Percentiles rank a stretch among this genome's conserved stretches.
phyloP scores from a whole-genome alignment of 345 rosid genomes.

The Draba incana region DNA sequence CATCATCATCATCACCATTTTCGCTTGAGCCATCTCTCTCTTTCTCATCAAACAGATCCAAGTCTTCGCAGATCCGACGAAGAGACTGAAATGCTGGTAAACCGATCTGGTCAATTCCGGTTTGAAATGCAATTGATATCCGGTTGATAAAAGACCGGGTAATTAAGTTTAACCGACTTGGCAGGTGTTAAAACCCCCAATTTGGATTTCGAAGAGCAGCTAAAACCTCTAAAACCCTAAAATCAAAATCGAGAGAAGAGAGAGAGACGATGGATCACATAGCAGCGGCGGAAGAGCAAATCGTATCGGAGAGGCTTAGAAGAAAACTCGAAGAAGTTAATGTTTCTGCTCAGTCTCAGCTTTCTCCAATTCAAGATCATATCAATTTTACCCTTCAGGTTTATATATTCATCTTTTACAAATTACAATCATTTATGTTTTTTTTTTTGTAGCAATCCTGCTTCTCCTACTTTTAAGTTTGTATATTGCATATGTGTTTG shows the following conservation, averaged over 20 bases:
- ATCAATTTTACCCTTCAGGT: constrained; percentile 95
- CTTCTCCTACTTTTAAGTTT: neutral
- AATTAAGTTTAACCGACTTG: constrained; percentile 1
- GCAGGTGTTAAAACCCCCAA: neutral
- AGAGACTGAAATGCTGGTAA: neutral
- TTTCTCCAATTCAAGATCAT: constrained; percentile 78
- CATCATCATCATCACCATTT: constrained; percentile 10
- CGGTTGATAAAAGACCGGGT: constrained; percentile 3
- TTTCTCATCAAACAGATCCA: constrained; percentile 20
- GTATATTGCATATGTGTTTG: neutral
- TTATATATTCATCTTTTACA: neutral
- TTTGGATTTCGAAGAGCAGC: neutral
- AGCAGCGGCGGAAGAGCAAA: constrained; percentile 66
- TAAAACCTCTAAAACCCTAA: constrained; percentile 37
- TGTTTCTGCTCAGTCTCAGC: constrained; percentile 67
- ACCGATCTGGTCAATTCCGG: constrained; percentile 30
- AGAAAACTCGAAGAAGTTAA: constrained; percentile 69
- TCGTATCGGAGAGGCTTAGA: constrained; percentile 66
- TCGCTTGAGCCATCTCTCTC: constrained; percentile 35
- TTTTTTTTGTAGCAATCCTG: neutral
- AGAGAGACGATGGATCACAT: constrained; percentile 60
- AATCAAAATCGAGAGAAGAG: constrained; percentile 21
- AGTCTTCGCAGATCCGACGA: constrained; percentile 19
- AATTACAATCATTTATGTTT: neutral
- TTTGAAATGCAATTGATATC: neutral